These are phyloP conservation scores for Trichosporon sp. DNA, from an alignment of 1,284 basidiomycete species.

Conservation along the genomic window DNA sequence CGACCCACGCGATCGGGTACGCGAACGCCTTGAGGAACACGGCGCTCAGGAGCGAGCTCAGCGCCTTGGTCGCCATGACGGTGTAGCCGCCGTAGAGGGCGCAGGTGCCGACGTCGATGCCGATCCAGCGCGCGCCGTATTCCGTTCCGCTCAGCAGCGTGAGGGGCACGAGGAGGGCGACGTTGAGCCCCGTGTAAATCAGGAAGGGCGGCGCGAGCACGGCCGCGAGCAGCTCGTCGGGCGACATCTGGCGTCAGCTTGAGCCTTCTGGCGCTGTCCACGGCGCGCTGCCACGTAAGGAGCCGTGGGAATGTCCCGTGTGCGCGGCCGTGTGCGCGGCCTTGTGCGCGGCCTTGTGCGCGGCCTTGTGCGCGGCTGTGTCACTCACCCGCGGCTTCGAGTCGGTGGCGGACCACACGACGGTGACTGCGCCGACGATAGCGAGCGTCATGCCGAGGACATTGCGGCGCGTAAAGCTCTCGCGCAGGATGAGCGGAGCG, in stretches of 20 bases:
- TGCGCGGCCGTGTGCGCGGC: no score
- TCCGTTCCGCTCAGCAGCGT: slow-evolving; percentile 59
- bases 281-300: no score
- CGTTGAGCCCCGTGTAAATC: slow-evolving; percentile 64
- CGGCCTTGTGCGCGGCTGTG: slow-evolving; percentile 55
- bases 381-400: slow-evolving; percentile 60
- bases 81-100: slow-evolving; percentile 67
- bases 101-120: slow-evolving; percentile 71
- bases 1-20: slow-evolving; percentile 72
- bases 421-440: slow-evolving; percentile 78
- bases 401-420: slow-evolving; percentile 77
- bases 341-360: neutral
- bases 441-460: slow-evolving; percentile 80
- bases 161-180: slow-evolving; percentile 58
- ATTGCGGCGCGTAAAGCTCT: slow-evolving; percentile 59
- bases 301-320: no score
- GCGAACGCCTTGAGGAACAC: slow-evolving; percentile 69
- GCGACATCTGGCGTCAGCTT: slow-evolving; percentile 53
- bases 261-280: no score
- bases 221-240: slow-evolving; percentile 64
- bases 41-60: slow-evolving; percentile 65
- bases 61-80: slow-evolving; percentile 85
- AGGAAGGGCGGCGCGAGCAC: slow-evolving; percentile 68
- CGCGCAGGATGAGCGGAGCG: slow-evolving; percentile 71
- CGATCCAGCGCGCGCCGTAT: slow-evolving; percentile 65